Conservation (phyloP, 495 filamentous ascomycete genomes). For the Parmelia sp. region DNA sequence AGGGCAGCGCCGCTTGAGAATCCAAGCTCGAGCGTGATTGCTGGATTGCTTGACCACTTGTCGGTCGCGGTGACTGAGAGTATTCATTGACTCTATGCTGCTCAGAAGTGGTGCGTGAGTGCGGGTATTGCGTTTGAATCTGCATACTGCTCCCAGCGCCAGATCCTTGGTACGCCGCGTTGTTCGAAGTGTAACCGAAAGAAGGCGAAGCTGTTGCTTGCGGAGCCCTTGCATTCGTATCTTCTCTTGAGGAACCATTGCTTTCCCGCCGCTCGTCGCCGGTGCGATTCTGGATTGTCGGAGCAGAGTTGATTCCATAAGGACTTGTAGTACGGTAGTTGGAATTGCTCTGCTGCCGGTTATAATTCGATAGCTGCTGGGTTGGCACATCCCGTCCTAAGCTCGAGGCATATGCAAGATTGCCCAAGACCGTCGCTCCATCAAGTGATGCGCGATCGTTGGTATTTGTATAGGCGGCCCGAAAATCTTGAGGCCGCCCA, state of each 20-base stretch:
- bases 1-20: conserved; percentile 11
- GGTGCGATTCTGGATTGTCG: not conserved
- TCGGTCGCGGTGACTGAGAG: conserved; percentile 13
- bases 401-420: conserved; percentile 29
- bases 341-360: conserved; percentile 12
- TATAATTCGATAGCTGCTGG: conserved; percentile 18
- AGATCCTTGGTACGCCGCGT: conserved; percentile 6
- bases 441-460: conserved; percentile 13
- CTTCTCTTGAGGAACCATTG: conserved; percentile 6
- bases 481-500: conserved; percentile 1
- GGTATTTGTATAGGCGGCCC: not conserved
- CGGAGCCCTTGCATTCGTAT: not conserved
- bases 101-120: conserved; percentile 1
- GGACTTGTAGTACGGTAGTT: conserved; percentile 10
- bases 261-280: not conserved
- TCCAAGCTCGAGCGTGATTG: conserved; percentile 2
- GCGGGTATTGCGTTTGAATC: not conserved
- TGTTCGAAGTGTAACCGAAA: not conserved
- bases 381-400: conserved; percentile 15
- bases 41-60: conserved; percentile 19
- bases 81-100: conserved; percentile 2
- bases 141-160: not conserved
- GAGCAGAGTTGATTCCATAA: conserved; percentile 1
- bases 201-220: conserved; percentile 3
- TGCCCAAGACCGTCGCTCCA: conserved; percentile 26